Evolutionary conservation across 495 filamentous ascomycete species (phyloP), one percentile per base, ranked within the genome.

Genomic region (Lentithecium fluviatile): DNA sequence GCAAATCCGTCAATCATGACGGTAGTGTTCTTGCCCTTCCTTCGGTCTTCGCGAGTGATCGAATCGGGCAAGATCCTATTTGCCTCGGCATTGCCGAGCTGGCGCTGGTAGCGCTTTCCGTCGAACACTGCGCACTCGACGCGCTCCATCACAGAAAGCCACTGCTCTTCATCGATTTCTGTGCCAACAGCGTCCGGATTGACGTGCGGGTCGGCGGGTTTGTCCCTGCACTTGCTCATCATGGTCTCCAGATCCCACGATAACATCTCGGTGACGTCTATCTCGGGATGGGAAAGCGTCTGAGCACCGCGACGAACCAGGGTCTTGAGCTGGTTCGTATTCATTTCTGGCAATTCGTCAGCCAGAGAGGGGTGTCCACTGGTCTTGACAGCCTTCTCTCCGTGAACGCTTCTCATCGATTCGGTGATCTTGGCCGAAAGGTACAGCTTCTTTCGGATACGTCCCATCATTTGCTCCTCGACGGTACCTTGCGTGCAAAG

Each of bases 371-470:
- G 72, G 21, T 49, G 48, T 2, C 34, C 54, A 5, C 60, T 69
- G 20, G 26, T 51, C 38, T 53, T 65, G 50, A 42, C 58, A 32
- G 25, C 15, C 36, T 17, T 58, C 13, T 58, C 34, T 42, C 60
- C 71, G 64, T 84, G 79, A 40, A 83, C 78, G 56, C 79, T 78
- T 20, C 78, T 71, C 79, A 83, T 82, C 1, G 76, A 76, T 60
- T 85, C 83, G 1, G 81, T 85, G 15, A 87, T 80, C 60, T 85
- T 87, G 0, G 79, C 75, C 0, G 83, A 83, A 1, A 88, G 72
- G 58, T 87, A 88, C 0, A 85, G 72, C 70, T 88, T 88, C 76
- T 88, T 88, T 10, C 79, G 76, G 19, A 88, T 80, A 0, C 85
- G 70, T 1, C 81, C 79, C 67, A 82, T 74, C 82, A 87, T 85